Evolutionary conservation across 148 eudicot species (phyloP), one percentile per base, ranked within the genome.

Genomic region (Arctostaphylos glauca): DNA sequence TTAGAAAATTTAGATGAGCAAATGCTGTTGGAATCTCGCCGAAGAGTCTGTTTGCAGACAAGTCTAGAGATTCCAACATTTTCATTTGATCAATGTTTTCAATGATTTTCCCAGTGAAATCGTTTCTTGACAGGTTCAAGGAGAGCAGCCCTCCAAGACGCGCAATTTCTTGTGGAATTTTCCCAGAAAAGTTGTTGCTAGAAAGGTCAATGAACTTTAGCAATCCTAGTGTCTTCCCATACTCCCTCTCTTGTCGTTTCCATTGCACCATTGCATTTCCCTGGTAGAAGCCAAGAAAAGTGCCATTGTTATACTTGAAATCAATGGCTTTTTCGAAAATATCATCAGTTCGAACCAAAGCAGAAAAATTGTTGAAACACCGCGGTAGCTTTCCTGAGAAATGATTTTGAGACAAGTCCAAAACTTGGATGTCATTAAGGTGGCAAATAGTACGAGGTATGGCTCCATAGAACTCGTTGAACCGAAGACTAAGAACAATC

Each of bases 21-120:
- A 87, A 3, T 74, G 85, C 50, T 74, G 77, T 4, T n/a, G 89
- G 87, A 80, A 87, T 79, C 64, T 80, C 76, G 7, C 89, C 87
- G 5, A 23, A 6, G 31, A 87, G 85, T 48, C 25, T 66, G 62
- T 87, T 87, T 23, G 58, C 12, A 19, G 87, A 84, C 77, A 87
- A 25, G 31, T 85, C 82, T 23, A 87, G 89, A 13, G 73, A 25
- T 0, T 87, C 87, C 50, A 85, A 21, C 3, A 16, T 25, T 25
- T 41, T 46, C 67, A 87, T 49, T 23, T 46, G 72, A n/a, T 84
- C 87, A 53, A 85, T 85, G 4, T 83, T 48, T 7, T 16, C 6
- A 5, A 78, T 74, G 12, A 87, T 87, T 2, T n/a, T 43, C 60
- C 86, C 84, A 1, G 7, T 79, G 0, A 87, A 71, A 48, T 18